Percentiles rank a stretch among this genome's conserved stretches.
phyloP scores from a whole-genome alignment of 2,329 filamentous ascomycete genomes.

The Claviceps sp. region DNA sequence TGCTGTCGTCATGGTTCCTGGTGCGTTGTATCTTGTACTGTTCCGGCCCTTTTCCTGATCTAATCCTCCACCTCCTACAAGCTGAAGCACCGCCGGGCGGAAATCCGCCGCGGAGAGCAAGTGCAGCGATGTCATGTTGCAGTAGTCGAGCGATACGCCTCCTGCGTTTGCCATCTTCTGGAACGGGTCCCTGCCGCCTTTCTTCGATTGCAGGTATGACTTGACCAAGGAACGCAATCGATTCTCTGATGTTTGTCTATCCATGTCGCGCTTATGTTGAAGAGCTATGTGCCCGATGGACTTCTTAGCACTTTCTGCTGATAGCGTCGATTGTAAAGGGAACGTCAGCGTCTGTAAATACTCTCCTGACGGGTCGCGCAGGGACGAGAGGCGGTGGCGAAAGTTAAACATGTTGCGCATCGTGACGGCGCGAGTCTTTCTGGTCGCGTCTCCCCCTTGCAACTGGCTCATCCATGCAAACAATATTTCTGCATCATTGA shows the following conservation, averaged over 20 bases:
- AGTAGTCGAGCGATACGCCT: background rate
- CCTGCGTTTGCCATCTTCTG: background rate
- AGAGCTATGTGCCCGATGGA: constrained; percentile 2
- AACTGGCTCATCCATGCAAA: constrained; percentile 6
- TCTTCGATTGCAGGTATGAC: background rate
- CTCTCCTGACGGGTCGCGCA: constrained; percentile 4
- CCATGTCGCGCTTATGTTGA: constrained; percentile 3
- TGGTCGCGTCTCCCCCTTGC: constrained; percentile 1
- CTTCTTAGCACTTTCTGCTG: background rate
- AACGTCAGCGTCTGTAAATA: constrained; percentile 6
- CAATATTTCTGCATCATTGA: constrained; percentile 5
- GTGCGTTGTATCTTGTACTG: constrained; percentile 3
- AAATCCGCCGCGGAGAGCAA: constrained; percentile 5
- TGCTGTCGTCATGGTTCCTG: constrained; percentile 4
- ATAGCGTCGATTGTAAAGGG: constrained; percentile 1
- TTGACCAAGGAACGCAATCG: constrained; percentile 1
- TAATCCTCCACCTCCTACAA: background rate
- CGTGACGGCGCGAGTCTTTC: background rate
- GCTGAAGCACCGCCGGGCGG: constrained; percentile 2
- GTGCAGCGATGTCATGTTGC: constrained; percentile 3
- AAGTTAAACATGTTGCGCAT: constrained; percentile 2
- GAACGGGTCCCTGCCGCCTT: background rate
- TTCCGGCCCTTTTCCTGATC: background rate
- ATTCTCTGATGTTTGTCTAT: constrained; percentile 1
- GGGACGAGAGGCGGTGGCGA: constrained; percentile 2